Conservation (phyloP, 2,329 filamentous ascomycete genomes). For the Bimuria novae-zelandiae region DNA sequence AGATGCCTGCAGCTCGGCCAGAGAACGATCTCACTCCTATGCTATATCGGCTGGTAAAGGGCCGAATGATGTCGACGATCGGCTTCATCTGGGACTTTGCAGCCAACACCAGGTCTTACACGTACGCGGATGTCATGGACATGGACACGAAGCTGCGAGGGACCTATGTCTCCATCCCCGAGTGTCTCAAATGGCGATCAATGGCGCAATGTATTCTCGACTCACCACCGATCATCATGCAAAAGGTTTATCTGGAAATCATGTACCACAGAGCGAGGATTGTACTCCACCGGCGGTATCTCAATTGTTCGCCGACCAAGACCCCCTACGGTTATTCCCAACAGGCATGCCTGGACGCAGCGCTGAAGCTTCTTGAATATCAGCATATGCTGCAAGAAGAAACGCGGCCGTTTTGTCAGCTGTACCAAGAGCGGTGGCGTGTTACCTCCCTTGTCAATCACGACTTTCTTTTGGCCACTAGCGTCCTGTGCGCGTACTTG, state of each 20-base stretch:
- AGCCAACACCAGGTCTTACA: not conserved
- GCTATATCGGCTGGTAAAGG: conserved; percentile 6
- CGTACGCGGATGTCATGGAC: not conserved
- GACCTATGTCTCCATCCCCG: not conserved
- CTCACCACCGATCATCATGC: not conserved
- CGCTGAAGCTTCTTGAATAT: not conserved
- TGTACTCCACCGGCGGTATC: not conserved
- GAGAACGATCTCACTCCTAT: conserved; percentile 16
- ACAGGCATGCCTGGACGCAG: not conserved
- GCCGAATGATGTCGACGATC: not conserved
- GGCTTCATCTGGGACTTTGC: not conserved
- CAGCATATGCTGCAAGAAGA: not conserved
- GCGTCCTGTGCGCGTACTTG: not conserved
- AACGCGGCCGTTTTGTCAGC: not conserved
- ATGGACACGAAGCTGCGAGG: not conserved
- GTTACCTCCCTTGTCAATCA: not conserved
- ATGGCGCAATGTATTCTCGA: not conserved
- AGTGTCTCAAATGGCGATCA: not conserved
- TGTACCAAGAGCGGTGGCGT: not conserved
- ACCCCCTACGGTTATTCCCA: not conserved
- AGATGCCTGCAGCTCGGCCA: conserved; percentile 19
- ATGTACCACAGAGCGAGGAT: not conserved
- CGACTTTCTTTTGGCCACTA: not conserved
- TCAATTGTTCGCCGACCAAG: not conserved
- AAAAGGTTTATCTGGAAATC: not conserved